phyloP scores from a whole-genome alignment of 116 monocot genomes.

The Posidonia oceanica region DNA sequence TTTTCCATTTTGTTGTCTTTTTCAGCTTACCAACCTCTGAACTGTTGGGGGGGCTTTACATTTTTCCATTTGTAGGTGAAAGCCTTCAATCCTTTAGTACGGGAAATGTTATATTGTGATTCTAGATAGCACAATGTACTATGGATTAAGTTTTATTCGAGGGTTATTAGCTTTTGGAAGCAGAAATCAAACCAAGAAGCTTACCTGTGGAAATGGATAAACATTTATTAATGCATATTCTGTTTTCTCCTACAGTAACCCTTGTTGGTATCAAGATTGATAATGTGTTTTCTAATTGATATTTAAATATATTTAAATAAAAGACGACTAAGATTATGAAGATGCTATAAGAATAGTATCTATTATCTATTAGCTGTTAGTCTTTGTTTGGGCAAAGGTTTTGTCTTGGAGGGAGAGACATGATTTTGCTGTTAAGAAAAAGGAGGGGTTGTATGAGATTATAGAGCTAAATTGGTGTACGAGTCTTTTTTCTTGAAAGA shows the following conservation, averaged over 20 bases:
- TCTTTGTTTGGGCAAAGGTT: too few relatives aligned
- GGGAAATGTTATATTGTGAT: not conserved
- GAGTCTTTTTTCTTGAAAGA: too few relatives aligned
- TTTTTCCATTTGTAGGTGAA: slow-evolving; percentile 3
- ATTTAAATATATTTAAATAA: too few relatives aligned
- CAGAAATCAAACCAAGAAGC: not conserved
- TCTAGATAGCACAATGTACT: slow-evolving; percentile 2
- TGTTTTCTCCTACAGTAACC: not conserved
- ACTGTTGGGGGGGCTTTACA: not conserved
- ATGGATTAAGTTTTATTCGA: slow-evolving; percentile 2
- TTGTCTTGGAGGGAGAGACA: too few relatives aligned
- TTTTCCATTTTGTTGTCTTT: not conserved
- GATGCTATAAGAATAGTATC: too few relatives aligned
- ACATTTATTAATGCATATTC: not conserved
- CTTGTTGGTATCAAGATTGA: too few relatives aligned
- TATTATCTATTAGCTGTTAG: too few relatives aligned
- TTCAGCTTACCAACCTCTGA: not conserved
- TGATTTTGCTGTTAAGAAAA: too few relatives aligned
- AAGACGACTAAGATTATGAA: too few relatives aligned
- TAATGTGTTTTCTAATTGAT: too few relatives aligned
- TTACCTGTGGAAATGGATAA: not conserved
- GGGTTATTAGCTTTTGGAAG: not conserved
- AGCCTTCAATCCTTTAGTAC: not conserved
- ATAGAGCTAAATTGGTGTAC: too few relatives aligned
- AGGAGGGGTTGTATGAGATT: too few relatives aligned